A percentile compares a stretch with the other conserved stretches of the same genome.
phyloP scores from a whole-genome alignment of 345 rosid genomes.

The Luvunga scandens region DNA sequence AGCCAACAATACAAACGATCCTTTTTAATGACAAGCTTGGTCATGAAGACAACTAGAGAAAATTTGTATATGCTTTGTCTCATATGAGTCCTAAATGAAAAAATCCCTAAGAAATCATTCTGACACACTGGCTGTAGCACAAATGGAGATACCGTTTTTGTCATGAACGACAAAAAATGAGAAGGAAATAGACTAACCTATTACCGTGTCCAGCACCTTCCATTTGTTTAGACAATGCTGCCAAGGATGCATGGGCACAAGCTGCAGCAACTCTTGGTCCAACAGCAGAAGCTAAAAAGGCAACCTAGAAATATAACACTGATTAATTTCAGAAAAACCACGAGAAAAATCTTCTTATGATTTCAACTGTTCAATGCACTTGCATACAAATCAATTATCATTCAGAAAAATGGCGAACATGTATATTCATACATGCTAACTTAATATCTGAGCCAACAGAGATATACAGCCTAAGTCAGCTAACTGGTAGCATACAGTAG shows the following conservation, averaged over 20 bases:
- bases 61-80: not conserved
- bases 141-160: not conserved
- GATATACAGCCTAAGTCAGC: not conserved
- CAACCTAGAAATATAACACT: conserved; percentile 52
- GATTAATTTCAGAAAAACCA: conserved; percentile 16
- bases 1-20: not conserved
- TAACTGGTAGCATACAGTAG: not conserved
- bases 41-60: not conserved
- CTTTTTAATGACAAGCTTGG: not conserved
- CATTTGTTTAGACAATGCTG: conserved; percentile 58
- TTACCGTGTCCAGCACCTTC: conserved; percentile 36
- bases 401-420: not conserved
- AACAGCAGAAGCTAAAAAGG: conserved; percentile 93
- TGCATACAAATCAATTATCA: not conserved
- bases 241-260: conserved; percentile 95
- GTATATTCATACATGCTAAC: not conserved
- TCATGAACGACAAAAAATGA: not conserved
- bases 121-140: not conserved
- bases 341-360: conserved; percentile 3
- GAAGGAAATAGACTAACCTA: conserved; percentile 47
- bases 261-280: conserved; percentile 99
- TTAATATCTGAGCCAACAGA: not conserved
- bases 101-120: not conserved
- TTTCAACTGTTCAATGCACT: not conserved
- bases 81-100: not conserved